Base-by-base conservation (phyloP, 441 rosid species). In the Francoa sonchifolia region DNA sequence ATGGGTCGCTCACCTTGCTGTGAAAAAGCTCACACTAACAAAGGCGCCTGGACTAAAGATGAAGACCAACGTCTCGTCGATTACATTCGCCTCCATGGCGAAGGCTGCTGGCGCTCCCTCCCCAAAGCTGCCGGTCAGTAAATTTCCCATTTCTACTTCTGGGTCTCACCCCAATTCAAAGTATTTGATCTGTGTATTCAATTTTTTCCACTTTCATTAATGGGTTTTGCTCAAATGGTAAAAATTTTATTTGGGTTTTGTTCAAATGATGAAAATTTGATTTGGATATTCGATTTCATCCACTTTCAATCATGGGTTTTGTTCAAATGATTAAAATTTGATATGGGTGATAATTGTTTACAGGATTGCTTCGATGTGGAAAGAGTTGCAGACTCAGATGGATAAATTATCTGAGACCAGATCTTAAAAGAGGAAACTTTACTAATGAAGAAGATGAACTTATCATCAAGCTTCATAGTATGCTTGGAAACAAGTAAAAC, bases 41-140 rank as follows among this genome's bases (percentile, higher is more conserved):
- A 79, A 54, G 94, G 96, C 35, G 94, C 96, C 5, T 86, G 94
- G 96, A 79, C 87, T 42, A 86, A 86, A 48, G 90, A 86, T 33
- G 94, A 86, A 64, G 96, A 77, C 35, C 82, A 77, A 31, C 82
- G 79, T 42, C 94, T 86, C 50, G 39, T 73, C 54, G 65, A 69
- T 43, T 71, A 79, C 50, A 79, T 86, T 52, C 74, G 82, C 35
- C 36, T 36, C 20, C 79, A 86, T 18, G 96, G 94, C 11, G 87
- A 79, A 67, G 94, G 96, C 48, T 77, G 90, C 57, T 86, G 96
- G 96, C 78, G 90, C 31, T 86, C 96, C 34, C 90, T 82, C 10
- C 94, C 96, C 1, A 79, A 73, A 58, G 68, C 94, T 12, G 94
- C 94, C 10, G 96, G 89, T 85, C 47, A 6, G 0, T 8, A 0